These are phyloP conservation scores for Diaporthe amygdali DNA, from an alignment of 2,329 filamentous ascomycete species.

Conservation along the genomic window DNA sequence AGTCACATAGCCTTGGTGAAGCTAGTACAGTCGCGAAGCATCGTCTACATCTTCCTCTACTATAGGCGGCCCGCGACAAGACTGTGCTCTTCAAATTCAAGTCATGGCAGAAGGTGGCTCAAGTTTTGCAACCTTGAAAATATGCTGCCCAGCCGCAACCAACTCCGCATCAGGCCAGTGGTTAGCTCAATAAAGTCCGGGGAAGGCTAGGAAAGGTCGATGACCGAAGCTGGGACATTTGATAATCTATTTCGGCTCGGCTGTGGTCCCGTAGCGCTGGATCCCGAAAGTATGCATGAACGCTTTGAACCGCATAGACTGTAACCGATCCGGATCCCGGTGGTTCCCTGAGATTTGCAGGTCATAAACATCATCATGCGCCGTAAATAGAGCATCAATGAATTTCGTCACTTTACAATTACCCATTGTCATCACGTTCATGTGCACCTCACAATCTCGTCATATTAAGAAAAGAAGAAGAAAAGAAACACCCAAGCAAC, in stretches of 20 bases:
- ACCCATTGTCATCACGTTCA: background rate
- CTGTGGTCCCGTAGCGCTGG: background rate
- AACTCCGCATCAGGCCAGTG: background rate
- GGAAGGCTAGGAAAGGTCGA: background rate
- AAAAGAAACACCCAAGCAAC: no score
- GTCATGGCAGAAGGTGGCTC: background rate
- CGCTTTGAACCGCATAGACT: background rate
- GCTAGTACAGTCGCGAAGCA: no score
- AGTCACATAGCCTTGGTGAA: no score
- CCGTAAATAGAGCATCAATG: background rate
- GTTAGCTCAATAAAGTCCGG: background rate
- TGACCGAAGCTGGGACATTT: background rate
- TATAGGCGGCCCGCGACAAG: no score
- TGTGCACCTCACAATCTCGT: background rate
- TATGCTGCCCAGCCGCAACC: background rate
- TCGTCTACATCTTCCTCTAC: no score
- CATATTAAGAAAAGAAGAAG: no score
- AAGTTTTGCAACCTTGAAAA: no score
- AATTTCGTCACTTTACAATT: background rate
- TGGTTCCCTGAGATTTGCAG: background rate
- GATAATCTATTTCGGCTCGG: background rate
- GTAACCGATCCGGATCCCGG: background rate
- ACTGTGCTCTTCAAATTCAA: no score
- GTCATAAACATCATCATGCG: background rate
- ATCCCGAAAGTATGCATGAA: background rate